phyloP scores from a whole-genome alignment of 2,329 filamentous ascomycete genomes.

The Colletotrichum sp. region DNA sequence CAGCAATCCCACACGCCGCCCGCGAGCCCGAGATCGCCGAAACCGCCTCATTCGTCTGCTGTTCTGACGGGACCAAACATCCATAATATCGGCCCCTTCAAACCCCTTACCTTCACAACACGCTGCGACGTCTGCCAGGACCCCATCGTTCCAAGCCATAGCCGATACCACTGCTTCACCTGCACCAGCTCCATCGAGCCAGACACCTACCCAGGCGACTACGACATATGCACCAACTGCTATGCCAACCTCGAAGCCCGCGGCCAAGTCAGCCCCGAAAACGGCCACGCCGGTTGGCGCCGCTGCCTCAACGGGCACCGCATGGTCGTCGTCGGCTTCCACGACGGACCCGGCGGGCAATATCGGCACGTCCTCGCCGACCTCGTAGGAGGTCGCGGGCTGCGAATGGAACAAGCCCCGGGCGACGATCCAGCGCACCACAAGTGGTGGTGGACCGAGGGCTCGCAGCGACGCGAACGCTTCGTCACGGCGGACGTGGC shows the following conservation, averaged over 20 bases:
- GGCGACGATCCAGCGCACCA: constrained; percentile 37
- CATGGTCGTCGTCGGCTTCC: constrained; percentile 82
- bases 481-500: constrained; percentile 59
- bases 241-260: constrained; percentile 71
- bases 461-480: constrained; percentile 44
- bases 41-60: constrained; percentile 49
- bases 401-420: constrained; percentile 64
- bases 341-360: constrained; percentile 70
- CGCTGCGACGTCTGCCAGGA: constrained; percentile 81
- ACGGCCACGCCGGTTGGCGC: constrained; percentile 83
- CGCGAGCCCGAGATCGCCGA: constrained; percentile 45
- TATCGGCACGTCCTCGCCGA: constrained; percentile 72
- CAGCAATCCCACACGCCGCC: constrained; percentile 39
- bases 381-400: constrained; percentile 76
- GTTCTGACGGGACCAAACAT: constrained; percentile 53
- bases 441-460: constrained; percentile 58
- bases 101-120: constrained; percentile 73
- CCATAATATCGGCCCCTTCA: constrained; percentile 60
- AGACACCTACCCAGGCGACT: constrained; percentile 70
- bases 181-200: constrained; percentile 63
- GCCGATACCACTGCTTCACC: constrained; percentile 79
- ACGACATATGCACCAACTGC: constrained; percentile 83
- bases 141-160: constrained; percentile 71
- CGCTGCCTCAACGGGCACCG: constrained; percentile 81
- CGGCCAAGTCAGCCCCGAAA: constrained; percentile 72